Evolutionary conservation across 73 alveolate species (phyloP).

Genomic region (Diophrys appendiculata): DNA sequence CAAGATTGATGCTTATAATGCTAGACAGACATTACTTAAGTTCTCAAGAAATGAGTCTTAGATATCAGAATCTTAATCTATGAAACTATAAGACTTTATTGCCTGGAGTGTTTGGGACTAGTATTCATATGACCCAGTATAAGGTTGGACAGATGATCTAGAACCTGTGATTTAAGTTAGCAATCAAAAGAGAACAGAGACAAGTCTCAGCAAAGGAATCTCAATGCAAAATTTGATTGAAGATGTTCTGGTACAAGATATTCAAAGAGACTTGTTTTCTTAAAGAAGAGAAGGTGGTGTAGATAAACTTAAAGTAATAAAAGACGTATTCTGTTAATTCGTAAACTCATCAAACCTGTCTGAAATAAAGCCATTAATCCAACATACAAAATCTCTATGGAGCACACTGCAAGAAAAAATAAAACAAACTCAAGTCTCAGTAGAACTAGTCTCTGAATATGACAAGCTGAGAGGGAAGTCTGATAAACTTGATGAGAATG

Average conservation of each 20-base stretch:
- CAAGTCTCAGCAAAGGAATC: neutral
- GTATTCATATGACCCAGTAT: constrained; percentile 34
- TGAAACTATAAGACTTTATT: constrained; percentile 45
- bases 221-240: neutral
- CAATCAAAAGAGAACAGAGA: neutral
- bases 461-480: constrained; percentile 23
- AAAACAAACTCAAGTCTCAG: constrained; percentile 18
- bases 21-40: constrained; percentile 53
- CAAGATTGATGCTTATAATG: constrained; percentile 32
- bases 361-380: constrained; percentile 21
- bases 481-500: constrained; percentile 5
- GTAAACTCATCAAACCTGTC: neutral
- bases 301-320: neutral
- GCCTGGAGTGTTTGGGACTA: constrained; percentile 57
- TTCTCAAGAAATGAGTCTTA: constrained; percentile 22
- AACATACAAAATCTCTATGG: constrained; percentile 60
- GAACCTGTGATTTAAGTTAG: neutral
- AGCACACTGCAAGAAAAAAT: constrained; percentile 39
- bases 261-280: neutral
- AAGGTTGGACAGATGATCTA: constrained; percentile 38
- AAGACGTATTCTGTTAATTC: neutral
- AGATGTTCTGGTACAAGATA: constrained; percentile 4
- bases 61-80: neutral
- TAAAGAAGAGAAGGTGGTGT: neutral
- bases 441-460: constrained; percentile 55